These are phyloP conservation scores for Fusarium zealandicum DNA, from an alignment of 2,329 filamentous ascomycete species.

Conservation along the genomic window DNA sequence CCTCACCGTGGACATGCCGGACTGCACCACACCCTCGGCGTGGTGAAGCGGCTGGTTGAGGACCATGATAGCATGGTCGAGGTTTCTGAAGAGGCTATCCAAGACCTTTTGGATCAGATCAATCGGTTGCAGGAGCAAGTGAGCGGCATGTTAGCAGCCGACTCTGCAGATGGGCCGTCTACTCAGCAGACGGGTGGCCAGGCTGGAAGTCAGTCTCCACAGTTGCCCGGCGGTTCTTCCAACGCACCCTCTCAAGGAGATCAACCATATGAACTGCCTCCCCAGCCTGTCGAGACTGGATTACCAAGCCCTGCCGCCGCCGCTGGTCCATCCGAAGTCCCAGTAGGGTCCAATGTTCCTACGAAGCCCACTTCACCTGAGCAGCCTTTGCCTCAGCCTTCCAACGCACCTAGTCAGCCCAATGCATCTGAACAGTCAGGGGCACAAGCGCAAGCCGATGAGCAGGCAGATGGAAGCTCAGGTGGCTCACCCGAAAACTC, in stretches of 20 bases:
- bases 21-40: conserved; percentile 22
- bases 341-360: conserved; percentile 2
- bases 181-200: conserved; percentile 8
- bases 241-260: conserved; percentile 2
- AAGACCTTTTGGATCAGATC: conserved; percentile 42
- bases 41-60: conserved; percentile 39
- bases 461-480: conserved; percentile 1
- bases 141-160: conserved; percentile 35
- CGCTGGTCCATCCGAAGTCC: conserved; percentile 1
- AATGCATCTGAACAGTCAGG: conserved; percentile 3
- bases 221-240: conserved; percentile 12
- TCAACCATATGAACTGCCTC: conserved; percentile 7
- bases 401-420: background rate
- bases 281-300: conserved; percentile 1
- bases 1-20: conserved; percentile 11
- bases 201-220: conserved; percentile 20
- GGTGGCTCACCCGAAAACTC: background rate
- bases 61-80: conserved; percentile 36
- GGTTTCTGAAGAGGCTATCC: conserved; percentile 36
- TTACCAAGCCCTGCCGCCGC: background rate
- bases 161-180: conserved; percentile 11
- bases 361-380: background rate
- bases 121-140: conserved; percentile 41
- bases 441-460: background rate
- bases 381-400: conserved; percentile 1